Percentiles rank a stretch among this genome's conserved stretches.
Evolutionary conservation across 805 yeast species (phyloP).

Genomic region (Candida sithepensis): DNA sequence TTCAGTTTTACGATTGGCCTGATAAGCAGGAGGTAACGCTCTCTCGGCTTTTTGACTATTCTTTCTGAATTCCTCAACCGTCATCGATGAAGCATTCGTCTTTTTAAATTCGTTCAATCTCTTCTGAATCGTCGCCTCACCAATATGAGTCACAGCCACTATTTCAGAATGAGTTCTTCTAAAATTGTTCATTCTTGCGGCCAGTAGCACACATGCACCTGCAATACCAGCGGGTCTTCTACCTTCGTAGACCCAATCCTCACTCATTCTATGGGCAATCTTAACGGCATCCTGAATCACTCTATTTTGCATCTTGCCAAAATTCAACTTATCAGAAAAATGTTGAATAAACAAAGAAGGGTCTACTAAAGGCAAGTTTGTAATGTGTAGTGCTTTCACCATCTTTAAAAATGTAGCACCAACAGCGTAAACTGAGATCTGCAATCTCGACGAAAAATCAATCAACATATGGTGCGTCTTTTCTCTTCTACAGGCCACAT

Average conservation of each 20-base stretch:
- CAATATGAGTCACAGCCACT: slow-evolving; percentile 93
- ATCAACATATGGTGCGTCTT: slow-evolving; percentile 93
- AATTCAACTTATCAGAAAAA: slow-evolving; percentile 82
- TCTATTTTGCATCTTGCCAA: slow-evolving; percentile 67
- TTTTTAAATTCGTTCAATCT: slow-evolving; percentile 83
- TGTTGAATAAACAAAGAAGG: slow-evolving; percentile 93
- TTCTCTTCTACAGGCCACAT: slow-evolving; percentile 89
- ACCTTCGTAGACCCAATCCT: slow-evolving; percentile 96
- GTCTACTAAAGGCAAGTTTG: slow-evolving; percentile 81
- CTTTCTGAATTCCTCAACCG: slow-evolving; percentile 68
- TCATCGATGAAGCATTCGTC: slow-evolving; percentile 69
- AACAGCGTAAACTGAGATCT: slow-evolving; percentile 86
- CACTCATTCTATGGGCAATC: slow-evolving; percentile 85
- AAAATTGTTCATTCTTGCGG: slow-evolving; percentile 95
- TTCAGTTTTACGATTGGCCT: slow-evolving; percentile 53
- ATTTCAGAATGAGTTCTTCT: slow-evolving; percentile 90
- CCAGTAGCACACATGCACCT: slow-evolving; percentile 89
- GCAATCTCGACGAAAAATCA: slow-evolving; percentile 87
- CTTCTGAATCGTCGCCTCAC: slow-evolving; percentile 88
- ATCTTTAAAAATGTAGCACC: slow-evolving; percentile 95
- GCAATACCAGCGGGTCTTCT: slow-evolving; percentile 98
- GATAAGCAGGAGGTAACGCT: slow-evolving; percentile 81
- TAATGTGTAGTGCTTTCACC: slow-evolving; percentile 80
- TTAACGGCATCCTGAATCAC: slow-evolving; percentile 86
- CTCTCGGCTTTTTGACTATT: slow-evolving; percentile 35